Conservation (phyloP, 2,329 filamentous ascomycete genomes). For the Colletotrichum viniferum region DNA sequence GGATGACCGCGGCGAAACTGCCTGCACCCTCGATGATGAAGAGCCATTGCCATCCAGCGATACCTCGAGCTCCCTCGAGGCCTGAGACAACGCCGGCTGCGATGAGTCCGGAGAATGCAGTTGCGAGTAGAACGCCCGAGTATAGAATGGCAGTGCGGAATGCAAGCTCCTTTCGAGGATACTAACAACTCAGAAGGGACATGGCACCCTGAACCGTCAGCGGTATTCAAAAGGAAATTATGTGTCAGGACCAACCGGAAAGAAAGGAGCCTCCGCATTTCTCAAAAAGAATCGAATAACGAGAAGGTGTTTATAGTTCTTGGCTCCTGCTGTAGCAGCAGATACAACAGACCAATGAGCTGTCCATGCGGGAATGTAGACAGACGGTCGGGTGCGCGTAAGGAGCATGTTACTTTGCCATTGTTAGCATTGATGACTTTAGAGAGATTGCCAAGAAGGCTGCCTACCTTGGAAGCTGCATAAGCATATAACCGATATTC, state of each 20-base stretch:
- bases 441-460: accelerated
- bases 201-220: neutral
- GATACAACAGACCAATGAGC: neutral
- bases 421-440: neutral
- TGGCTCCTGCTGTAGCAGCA: neutral
- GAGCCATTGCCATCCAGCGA: neutral
- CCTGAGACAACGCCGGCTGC: conserved; percentile 24
- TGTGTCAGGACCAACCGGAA: neutral
- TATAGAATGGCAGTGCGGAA: conserved; percentile 41
- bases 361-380: conserved; percentile 22
- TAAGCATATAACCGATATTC: neutral
- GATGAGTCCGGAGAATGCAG: neutral
- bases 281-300: conserved; percentile 1
- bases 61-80: neutral
- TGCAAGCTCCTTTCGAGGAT: conserved; percentile 70
- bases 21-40: neutral
- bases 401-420: conserved; percentile 21
- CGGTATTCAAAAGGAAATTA: neutral
- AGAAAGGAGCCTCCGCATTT: neutral
- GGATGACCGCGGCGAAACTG: neutral
- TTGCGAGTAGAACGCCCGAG: neutral
- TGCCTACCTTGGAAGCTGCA: neutral
- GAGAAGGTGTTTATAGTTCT: conserved; percentile 2
- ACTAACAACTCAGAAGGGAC: conserved; percentile 70
- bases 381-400: conserved; percentile 5